phyloP scores from a whole-genome alignment of 1,139 yeast genomes.

The Pichia sp. region DNA sequence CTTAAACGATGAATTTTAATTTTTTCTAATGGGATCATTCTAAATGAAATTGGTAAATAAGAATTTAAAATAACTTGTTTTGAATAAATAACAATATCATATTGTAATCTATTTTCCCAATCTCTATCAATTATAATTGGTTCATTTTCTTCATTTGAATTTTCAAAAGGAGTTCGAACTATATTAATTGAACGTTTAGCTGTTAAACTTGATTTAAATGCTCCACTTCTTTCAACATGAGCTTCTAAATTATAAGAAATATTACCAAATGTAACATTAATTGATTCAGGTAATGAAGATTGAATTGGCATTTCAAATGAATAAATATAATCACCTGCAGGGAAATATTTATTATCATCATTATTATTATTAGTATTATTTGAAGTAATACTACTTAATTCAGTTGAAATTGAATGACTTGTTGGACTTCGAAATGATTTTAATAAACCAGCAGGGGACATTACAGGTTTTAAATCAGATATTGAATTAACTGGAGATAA shows the following conservation, averaged over 20 bases:
- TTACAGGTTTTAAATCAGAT: slow-evolving; percentile 22
- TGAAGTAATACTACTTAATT: slow-evolving; percentile 12
- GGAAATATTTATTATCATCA: slow-evolving; percentile 38
- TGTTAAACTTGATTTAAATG: slow-evolving; percentile 70
- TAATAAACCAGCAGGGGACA: slow-evolving; percentile 33
- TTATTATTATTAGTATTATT: slow-evolving; percentile 23
- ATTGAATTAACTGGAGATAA: slow-evolving; percentile 26
- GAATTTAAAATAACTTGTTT: slow-evolving; percentile 82
- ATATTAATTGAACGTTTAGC: slow-evolving; percentile 62
- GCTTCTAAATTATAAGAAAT: slow-evolving; percentile 70
- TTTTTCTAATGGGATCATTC: slow-evolving; percentile 81
- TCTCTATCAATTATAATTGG: slow-evolving; percentile 86
- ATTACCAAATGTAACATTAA: slow-evolving; percentile 73
- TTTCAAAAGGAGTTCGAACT: slow-evolving; percentile 71
- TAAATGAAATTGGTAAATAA: slow-evolving; percentile 74
- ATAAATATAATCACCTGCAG: slow-evolving; percentile 86
- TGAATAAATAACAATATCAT: slow-evolving; percentile 85
- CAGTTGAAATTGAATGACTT: slow-evolving; percentile 17
- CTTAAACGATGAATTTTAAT: slow-evolving; percentile 82
- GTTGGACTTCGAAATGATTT: slow-evolving; percentile 21
- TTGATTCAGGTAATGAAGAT: slow-evolving; percentile 75
- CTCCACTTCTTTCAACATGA: slow-evolving; percentile 64
- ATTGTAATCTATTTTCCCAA: slow-evolving; percentile 89
- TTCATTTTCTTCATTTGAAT: slow-evolving; percentile 80
- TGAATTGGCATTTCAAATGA: slow-evolving; percentile 88